These are phyloP conservation scores for Plectosphaerella plurivora DNA, from an alignment of 2,329 filamentous ascomycete genomes.

Conservation along the genomic window DNA sequence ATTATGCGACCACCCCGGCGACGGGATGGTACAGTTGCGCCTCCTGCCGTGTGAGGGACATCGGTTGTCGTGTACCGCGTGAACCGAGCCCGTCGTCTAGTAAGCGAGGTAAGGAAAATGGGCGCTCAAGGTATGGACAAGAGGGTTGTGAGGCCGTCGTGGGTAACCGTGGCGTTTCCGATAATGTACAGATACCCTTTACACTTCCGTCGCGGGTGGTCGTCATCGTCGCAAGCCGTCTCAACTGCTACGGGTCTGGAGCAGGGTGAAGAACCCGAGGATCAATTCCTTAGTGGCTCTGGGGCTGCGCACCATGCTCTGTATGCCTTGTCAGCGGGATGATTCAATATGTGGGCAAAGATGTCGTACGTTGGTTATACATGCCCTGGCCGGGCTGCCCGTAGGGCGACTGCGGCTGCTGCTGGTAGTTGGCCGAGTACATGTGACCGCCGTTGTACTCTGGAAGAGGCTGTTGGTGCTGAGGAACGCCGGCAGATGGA, in stretches of 20 bases:
- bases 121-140: slow-evolving; percentile 9
- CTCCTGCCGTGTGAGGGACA: background rate
- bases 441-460: slow-evolving; percentile 53
- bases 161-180: slow-evolving; percentile 2
- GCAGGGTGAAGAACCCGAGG: too few relatives aligned
- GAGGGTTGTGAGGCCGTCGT: slow-evolving; percentile 6
- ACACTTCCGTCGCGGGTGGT: slow-evolving; percentile 4
- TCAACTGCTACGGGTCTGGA: background rate
- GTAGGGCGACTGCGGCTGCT: slow-evolving; percentile 55
- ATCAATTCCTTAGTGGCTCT: slow-evolving; percentile 8
- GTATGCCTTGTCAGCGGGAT: slow-evolving; percentile 1
- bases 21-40: too few relatives aligned
- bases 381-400: slow-evolving; percentile 53
- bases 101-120: slow-evolving; percentile 9
- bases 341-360: background rate
- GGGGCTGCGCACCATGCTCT: slow-evolving; percentile 14
- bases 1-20: too few relatives aligned
- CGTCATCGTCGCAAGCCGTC: background rate
- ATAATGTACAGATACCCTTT: slow-evolving; percentile 10
- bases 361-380: slow-evolving; percentile 50
- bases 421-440: slow-evolving; percentile 50
- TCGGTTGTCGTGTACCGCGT: slow-evolving; percentile 8
- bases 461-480: slow-evolving; percentile 46
- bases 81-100: slow-evolving; percentile 10
- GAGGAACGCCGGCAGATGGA: slow-evolving; percentile 42